These are phyloP conservation scores for Chamaenerion angustifolium DNA, from an alignment of 345 rosid genomes.

Conservation along the genomic window DNA sequence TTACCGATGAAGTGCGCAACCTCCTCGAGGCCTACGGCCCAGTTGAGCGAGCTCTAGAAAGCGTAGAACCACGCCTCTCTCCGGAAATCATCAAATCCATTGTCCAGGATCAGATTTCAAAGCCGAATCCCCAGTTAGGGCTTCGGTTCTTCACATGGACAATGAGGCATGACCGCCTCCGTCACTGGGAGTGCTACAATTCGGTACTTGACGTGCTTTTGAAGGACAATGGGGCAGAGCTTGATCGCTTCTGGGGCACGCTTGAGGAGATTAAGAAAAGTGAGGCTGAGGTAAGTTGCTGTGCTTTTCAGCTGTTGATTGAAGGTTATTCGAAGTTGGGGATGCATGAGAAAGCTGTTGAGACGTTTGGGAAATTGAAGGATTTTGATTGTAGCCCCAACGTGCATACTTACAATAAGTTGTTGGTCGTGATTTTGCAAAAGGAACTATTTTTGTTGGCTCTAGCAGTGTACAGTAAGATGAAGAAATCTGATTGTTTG, in stretches of 20 bases:
- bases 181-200: conserved; percentile 17
- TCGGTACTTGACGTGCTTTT: conserved; percentile 31
- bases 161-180: conserved; percentile 33
- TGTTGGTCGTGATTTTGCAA: conserved; percentile 27
- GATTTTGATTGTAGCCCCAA: conserved; percentile 58
- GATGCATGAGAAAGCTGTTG: conserved; percentile 50
- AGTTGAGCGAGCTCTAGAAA: conserved; percentile 6
- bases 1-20: conserved; percentile 33
- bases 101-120: conserved; percentile 20
- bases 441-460: conserved; percentile 37
- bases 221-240: conserved; percentile 21
- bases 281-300: conserved; percentile 20
- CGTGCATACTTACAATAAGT: conserved; percentile 43
- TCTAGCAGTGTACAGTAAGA: conserved; percentile 48
- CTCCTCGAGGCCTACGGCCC: conserved; percentile 24
- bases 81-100: conserved; percentile 28
- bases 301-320: conserved; percentile 45
- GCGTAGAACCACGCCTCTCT: conserved; percentile 7
- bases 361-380: conserved; percentile 58
- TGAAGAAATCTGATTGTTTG: conserved; percentile 43
- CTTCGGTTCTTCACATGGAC: conserved; percentile 86
- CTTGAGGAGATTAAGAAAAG: conserved; percentile 38
- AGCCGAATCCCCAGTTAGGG: conserved; percentile 26
- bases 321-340: conserved; percentile 44
- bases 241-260: conserved; percentile 47